Evolutionary conservation across 768 basidiomycete species (phyloP).

Genomic region (Cyclocybe aegerita): DNA sequence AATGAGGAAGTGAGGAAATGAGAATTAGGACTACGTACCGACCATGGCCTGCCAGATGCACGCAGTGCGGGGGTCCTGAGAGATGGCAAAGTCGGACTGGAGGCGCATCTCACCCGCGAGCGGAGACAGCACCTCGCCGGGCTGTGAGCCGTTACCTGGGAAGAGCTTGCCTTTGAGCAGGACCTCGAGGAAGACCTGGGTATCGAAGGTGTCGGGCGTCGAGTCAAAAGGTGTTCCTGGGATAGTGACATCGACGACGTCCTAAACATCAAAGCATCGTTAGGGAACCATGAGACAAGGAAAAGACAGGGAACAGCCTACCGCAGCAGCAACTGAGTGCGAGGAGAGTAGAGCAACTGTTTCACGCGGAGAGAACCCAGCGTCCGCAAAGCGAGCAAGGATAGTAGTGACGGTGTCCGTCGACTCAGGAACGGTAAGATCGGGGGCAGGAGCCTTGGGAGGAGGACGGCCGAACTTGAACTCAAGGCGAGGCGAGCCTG

Average conservation of each 20-base stretch:
- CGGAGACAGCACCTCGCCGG: slow-evolving; percentile 31
- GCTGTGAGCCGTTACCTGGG: slow-evolving; percentile 13
- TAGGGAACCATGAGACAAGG: no score
- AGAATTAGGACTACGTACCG: slow-evolving; percentile 2
- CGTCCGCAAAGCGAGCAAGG: slow-evolving; percentile 23
- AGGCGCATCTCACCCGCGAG: slow-evolving; percentile 37
- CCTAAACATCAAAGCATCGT: no score
- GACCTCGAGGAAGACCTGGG: slow-evolving; percentile 35
- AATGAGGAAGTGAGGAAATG: no score
- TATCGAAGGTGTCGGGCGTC: slow-evolving; percentile 30
- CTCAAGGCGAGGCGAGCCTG: slow-evolving; percentile 30
- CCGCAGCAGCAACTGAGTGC: slow-evolving; percentile 24
- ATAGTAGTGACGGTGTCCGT: slow-evolving; percentile 22
- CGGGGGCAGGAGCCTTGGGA: slow-evolving; percentile 18
- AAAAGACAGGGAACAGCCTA: no score
- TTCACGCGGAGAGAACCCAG: slow-evolving; percentile 22
- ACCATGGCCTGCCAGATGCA: slow-evolving; percentile 22
- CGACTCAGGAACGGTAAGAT: slow-evolving; percentile 20
- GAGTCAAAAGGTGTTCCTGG: slow-evolving; percentile 34
- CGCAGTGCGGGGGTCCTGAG: slow-evolving; percentile 18
- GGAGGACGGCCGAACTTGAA: slow-evolving; percentile 29
- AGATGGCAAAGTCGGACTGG: slow-evolving; percentile 31
- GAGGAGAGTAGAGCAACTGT: slow-evolving; percentile 22
- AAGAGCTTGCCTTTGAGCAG: slow-evolving; percentile 19
- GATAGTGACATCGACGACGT: slow-evolving; percentile 22